Evolutionary conservation across 2,329 filamentous ascomycete species (phyloP).

Genomic region (Ophiostoma angusticollis): DNA sequence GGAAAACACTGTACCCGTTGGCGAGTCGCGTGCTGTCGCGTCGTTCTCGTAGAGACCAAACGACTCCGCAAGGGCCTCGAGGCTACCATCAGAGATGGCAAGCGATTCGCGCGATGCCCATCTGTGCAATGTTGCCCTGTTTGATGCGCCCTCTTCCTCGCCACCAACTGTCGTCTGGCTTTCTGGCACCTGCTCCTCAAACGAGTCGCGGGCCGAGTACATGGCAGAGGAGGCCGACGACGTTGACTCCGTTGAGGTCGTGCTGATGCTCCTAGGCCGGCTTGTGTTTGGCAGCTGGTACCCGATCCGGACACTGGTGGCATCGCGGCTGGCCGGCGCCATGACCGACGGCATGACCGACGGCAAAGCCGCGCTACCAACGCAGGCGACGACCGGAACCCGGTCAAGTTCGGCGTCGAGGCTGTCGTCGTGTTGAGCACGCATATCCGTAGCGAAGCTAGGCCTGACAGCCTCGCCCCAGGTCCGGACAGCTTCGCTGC

Average conservation of each 20-base stretch:
- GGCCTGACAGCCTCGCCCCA: too few species aligned
- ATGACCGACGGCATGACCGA: neutral
- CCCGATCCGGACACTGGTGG: too few species aligned
- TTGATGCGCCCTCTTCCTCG: neutral
- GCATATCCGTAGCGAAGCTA: too few species aligned
- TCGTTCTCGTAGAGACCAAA: neutral
- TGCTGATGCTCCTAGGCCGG: neutral
- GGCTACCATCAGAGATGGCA: constrained; percentile 1
- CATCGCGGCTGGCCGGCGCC: too few species aligned
- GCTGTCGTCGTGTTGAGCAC: neutral
- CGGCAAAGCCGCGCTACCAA: neutral
- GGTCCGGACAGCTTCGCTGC: too few species aligned
- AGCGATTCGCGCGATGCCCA: constrained; percentile 6
- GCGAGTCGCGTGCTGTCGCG: neutral
- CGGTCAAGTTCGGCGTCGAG: constrained; percentile 2
- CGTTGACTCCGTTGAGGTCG: too few species aligned
- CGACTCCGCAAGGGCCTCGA: constrained; percentile 6
- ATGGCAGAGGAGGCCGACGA: constrained; percentile 7
- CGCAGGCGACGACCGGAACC: neutral
- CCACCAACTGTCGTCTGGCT: constrained; percentile 1
- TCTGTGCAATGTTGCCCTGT: too few species aligned
- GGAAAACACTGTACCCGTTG: constrained; percentile 8
- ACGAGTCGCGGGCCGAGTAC: constrained; percentile 9
- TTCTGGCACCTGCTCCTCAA: neutral
- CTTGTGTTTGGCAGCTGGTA: too few species aligned